Evolutionary conservation across 306 rosid species (phyloP).

Genomic region (Trichosanthes truncata): DNA sequence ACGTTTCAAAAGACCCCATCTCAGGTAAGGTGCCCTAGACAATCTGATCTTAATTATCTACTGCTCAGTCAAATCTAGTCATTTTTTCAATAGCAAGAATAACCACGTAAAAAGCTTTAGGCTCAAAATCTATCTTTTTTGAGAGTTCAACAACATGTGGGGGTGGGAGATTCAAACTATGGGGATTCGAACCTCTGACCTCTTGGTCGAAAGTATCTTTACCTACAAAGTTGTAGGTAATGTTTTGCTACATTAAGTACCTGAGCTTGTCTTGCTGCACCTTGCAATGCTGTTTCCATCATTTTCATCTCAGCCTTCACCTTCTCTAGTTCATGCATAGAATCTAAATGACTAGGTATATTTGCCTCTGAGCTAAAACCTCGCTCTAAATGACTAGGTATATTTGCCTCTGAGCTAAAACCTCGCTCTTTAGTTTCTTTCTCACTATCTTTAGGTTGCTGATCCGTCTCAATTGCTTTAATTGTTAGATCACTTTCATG

Average conservation of each 20-base stretch:
- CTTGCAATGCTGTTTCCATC: conserved; percentile 97
- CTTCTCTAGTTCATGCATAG: conserved; percentile 58
- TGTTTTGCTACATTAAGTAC: conserved; percentile 29
- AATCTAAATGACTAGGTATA: conserved; percentile 27
- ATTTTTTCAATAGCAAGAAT: background rate
- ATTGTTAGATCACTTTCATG: conserved; percentile 27
- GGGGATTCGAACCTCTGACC: background rate
- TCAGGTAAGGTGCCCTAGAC: background rate
- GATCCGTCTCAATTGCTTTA: conserved; percentile 31
- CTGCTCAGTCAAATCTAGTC: background rate
- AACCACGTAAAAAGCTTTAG: background rate
- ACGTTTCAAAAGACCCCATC: background rate
- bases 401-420: conserved; percentile 33
- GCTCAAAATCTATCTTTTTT: background rate
- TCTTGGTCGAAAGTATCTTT: background rate
- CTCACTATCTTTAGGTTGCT: conserved; percentile 26
- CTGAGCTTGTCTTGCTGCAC: conserved; percentile 99
- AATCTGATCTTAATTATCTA: background rate
- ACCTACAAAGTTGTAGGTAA: conserved; percentile 9
- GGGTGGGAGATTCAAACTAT: no score
- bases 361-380: conserved; percentile 31
- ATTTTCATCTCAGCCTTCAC: conserved; percentile 74
- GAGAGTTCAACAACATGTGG: background rate
- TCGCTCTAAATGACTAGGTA: conserved; percentile 32
- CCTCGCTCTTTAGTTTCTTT: conserved; percentile 28